A percentile compares a stretch with the other conserved stretches of the same genome.
phyloP scores from a whole-genome alignment of 106 monocot species.

The Narthecium ossifragum region DNA sequence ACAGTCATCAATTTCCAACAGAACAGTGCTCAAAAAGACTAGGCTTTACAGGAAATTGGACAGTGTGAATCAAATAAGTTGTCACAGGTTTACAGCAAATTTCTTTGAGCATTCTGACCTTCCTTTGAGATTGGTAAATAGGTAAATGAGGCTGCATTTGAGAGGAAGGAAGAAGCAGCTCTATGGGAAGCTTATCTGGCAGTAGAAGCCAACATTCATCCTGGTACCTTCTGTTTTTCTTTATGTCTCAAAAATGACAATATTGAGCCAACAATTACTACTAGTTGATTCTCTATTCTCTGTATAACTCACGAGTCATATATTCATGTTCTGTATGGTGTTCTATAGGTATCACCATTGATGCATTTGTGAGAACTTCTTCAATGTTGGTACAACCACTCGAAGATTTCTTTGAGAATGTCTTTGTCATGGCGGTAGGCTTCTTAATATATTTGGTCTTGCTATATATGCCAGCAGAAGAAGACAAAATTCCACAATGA shows the following conservation, averaged over 20 bases:
- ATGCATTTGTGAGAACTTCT: slow-evolving; percentile 46
- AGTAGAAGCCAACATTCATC: slow-evolving; percentile 49
- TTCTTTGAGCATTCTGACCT: neutral
- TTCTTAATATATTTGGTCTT: neutral
- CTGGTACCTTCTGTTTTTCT: slow-evolving; percentile 36
- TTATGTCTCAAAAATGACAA: neutral
- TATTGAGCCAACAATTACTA: neutral
- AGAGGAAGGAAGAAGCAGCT: slow-evolving; percentile 63
- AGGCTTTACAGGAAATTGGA: neutral
- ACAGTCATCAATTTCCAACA: neutral
- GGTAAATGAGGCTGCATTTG: slow-evolving; percentile 65
- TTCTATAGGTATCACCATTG: slow-evolving; percentile 54
- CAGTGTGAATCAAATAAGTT: neutral
- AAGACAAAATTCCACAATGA: neutral
- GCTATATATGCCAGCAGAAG: neutral
- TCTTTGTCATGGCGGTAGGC: slow-evolving; percentile 91
- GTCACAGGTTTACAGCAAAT: neutral
- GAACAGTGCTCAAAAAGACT: neutral
- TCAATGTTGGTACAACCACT: slow-evolving; percentile 64
- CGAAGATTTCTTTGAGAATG: slow-evolving; percentile 85
- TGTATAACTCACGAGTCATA: neutral
- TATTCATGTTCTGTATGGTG: neutral
- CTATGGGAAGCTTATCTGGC: slow-evolving; percentile 66
- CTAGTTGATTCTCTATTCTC: neutral
- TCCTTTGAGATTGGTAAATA: slow-evolving; percentile 15